Percentiles rank a stretch among this genome's conserved stretches.
Conservation (phyloP, 2,329 filamentous ascomycete species). For the Ascocoryne sarcoides region DNA sequence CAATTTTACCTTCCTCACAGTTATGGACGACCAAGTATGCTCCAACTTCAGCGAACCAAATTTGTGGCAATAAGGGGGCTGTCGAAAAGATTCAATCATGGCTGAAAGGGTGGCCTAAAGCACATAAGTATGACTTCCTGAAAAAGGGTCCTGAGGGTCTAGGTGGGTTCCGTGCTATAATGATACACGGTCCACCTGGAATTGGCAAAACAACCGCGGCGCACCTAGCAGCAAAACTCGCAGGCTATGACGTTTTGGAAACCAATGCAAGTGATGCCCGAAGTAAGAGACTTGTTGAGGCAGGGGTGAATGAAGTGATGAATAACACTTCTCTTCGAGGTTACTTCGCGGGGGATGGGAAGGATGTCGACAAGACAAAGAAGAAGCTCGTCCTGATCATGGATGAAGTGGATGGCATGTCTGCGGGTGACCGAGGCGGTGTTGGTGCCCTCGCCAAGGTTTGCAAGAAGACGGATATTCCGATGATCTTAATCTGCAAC, state of each 20-base stretch:
- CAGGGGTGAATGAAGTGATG: constrained; percentile 78
- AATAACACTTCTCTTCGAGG: constrained; percentile 89
- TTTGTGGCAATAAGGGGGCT: constrained; percentile 86
- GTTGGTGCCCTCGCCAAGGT: constrained; percentile 90
- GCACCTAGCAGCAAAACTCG: constrained; percentile 84
- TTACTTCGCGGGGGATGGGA: constrained; percentile 78
- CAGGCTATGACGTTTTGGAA: constrained; percentile 89
- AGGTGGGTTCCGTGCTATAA: constrained; percentile 78
- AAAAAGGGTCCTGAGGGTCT: constrained; percentile 75
- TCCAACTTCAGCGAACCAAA: constrained; percentile 72
- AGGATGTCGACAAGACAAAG: constrained; percentile 69
- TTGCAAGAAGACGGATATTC: constrained; percentile 90
- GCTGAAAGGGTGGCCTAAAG: constrained; percentile 74
- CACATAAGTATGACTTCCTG: constrained; percentile 73
- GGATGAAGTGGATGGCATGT: constrained; percentile 99
- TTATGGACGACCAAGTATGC: constrained; percentile 96
- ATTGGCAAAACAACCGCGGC: constrained; percentile 98
- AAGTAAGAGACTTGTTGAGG: constrained; percentile 92
- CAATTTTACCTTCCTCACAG: constrained; percentile 45
- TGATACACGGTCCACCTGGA: constrained; percentile 89
- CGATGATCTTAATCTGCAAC: constrained; percentile 96
- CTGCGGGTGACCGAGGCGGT: constrained; percentile 88
- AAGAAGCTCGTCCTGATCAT: constrained; percentile 96
- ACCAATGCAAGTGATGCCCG: constrained; percentile 92
- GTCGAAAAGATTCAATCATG: constrained; percentile 87